phyloP scores from a whole-genome alignment of 2,329 filamentous ascomycete species.

The Moelleriella libera region DNA sequence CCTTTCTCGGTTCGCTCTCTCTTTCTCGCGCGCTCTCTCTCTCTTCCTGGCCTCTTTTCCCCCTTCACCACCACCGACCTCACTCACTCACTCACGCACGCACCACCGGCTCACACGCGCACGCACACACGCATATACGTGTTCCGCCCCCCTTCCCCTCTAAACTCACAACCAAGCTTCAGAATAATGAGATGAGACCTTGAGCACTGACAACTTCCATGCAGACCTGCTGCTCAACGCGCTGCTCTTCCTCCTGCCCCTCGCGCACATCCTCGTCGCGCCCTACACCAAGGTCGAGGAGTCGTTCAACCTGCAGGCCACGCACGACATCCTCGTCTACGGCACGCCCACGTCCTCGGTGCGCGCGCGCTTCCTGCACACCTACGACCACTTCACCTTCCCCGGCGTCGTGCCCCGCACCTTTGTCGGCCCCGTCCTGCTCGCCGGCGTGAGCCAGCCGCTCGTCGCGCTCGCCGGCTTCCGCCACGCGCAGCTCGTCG shows the following conservation, averaged over 20 bases:
- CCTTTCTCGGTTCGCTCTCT: slow-evolving; percentile 7
- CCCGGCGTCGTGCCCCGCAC: slow-evolving; percentile 84
- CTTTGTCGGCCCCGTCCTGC: slow-evolving; percentile 66
- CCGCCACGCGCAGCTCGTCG: slow-evolving; percentile 43
- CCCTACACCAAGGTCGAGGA: slow-evolving; percentile 98
- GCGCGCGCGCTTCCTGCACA: slow-evolving; percentile 33
- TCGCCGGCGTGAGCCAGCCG: slow-evolving; percentile 61
- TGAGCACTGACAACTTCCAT: background rate
- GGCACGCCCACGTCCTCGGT: slow-evolving; percentile 46
- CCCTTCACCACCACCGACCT: no score
- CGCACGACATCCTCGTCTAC: slow-evolving; percentile 76
- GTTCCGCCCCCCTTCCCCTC: no score
- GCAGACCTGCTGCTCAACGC: slow-evolving; percentile 12
- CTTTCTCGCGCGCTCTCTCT: background rate
- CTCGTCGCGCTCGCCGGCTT: slow-evolving; percentile 43
- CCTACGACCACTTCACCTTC: slow-evolving; percentile 85
- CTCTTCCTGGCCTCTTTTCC: background rate
- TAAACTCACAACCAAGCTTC: no score
- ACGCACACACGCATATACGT: no score
- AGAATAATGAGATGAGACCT: background rate
- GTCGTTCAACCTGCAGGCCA: slow-evolving; percentile 92
- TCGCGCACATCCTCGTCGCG: slow-evolving; percentile 54
- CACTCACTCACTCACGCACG: no score
- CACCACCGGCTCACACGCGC: no score
- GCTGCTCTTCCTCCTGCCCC: slow-evolving; percentile 41